Base-by-base conservation (phyloP, 805 yeast genomes). In the Diddensiella caesifluorescens region DNA sequence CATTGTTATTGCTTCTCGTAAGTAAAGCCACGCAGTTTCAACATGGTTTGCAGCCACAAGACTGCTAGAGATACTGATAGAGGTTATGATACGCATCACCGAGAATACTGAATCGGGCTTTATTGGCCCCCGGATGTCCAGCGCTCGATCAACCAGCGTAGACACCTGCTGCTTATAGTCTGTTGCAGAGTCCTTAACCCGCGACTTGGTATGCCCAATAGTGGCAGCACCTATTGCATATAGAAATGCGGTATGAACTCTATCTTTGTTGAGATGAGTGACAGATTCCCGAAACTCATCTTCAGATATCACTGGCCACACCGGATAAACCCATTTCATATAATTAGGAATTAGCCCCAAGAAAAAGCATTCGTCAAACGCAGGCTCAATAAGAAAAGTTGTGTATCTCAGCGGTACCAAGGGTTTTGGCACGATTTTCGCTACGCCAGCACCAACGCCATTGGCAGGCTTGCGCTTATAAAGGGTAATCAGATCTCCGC, bases 1-100 rank as follows among this genome's bases (percentile, higher is more conserved):
- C 41, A 42, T 34, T 5, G 46, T 46, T 5, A 42, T 38, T 10
- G 49, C 49, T 23, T 46, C 49, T n/a, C 49, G 46, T 4, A 46
- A 41, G 28, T 41, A 41, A 2, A 46, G 16, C 46, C 46, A 42
- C n/a, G 49, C 46, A 7, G 31, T 22, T 15, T 46, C 46, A 13
- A 42, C 35, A 12, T 42, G 19, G 9, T 30, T 13, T 7, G 28
- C 13, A 2, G 45, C 44, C n/a, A 42, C 49, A 5, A 46, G 40
- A 9, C 30, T 27, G 22, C 41, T 34, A 28, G 44, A 42, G 1
- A 46, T 28, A 23, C 38, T 25, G 9, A 42, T 32, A 4, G 41
- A 19, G 22, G 43, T 38, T 27, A 42, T 39, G 16, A 46, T 37
- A n/a, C 25, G n/a, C 20, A 28, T 25, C n/a, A 46, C 23, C 15